Conservation (phyloP, 768 basidiomycete genomes). For the Boletus bicolor region DNA sequence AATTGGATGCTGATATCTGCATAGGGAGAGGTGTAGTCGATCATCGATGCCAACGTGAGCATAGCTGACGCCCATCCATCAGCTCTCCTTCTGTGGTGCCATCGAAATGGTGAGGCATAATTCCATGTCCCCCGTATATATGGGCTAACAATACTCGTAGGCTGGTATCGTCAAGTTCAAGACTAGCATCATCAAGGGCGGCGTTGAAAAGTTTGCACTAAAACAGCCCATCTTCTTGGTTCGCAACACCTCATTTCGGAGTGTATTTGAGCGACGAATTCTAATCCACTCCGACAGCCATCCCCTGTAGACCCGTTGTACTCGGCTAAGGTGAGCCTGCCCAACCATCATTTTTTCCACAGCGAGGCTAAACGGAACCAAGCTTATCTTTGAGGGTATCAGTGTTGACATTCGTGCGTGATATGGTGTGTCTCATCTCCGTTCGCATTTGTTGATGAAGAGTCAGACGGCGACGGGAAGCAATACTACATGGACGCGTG, state of each 20-base stretch:
- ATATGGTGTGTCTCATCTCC: neutral
- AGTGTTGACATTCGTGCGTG: slow-evolving; percentile 64
- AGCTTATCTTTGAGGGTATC: slow-evolving; percentile 75
- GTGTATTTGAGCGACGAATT: neutral
- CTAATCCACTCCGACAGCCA: slow-evolving; percentile 40
- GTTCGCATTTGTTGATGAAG: neutral
- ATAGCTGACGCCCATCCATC: neutral
- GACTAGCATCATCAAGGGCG: slow-evolving; percentile 70
- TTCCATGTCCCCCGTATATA: neutral
- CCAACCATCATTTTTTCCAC: neutral
- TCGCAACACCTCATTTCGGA: slow-evolving; percentile 6
- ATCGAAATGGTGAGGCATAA: slow-evolving; percentile 61
- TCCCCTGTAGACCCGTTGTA: slow-evolving; percentile 75
- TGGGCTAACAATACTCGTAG: slow-evolving; percentile 25
- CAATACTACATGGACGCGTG: slow-evolving; percentile 80
- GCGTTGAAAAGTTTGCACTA: slow-evolving; percentile 68
- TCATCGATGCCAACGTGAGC: neutral
- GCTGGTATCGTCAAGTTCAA: slow-evolving; percentile 72
- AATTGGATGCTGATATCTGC: slow-evolving; percentile 8
- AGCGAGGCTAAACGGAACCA: neutral
- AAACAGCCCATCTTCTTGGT: slow-evolving; percentile 77
- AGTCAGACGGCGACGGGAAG: slow-evolving; percentile 62
- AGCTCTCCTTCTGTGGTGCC: slow-evolving; percentile 74
- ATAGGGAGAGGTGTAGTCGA: slow-evolving; percentile 52
- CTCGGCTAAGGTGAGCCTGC: slow-evolving; percentile 51